Base-by-base conservation (phyloP, 805 yeast species). In the Ogataea thermomethanolica region DNA sequence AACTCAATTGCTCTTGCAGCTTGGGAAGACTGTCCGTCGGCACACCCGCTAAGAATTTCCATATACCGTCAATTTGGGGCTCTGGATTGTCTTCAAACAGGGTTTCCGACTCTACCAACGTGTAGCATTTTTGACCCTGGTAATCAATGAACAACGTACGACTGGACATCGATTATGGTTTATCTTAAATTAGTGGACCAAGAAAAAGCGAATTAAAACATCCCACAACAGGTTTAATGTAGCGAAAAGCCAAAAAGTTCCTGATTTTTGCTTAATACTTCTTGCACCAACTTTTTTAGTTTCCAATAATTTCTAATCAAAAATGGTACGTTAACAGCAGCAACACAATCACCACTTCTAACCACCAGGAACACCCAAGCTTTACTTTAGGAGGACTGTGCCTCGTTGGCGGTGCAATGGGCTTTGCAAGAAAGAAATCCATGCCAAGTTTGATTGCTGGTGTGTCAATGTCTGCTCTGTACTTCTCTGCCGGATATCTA, bases 371-470 rank as follows among this genome's bases (percentile, higher is more conserved):
- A 44, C 62, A 58, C 29, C 62, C 62, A 45, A 49, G 53, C 25
- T 53, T 38, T 20, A 49, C 58, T 36, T 43, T 58, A 36, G 54
- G 58, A 28, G 61, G 56, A 13, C 39, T 63, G 13, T 46, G 64
- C 7, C 41, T 62, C 8, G 33, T 51, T 44, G 67, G 67, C 17
- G 66, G 66, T 23, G 31, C 54, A 20, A 50, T 57, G 51, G 67
- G 65, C 3, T 63, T 54, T 38, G 48, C 52, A 39, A 78, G 79
- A 37, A 83, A 84, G 52, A 76, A 82, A 9, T 85, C 95, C 2
- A 56, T 81, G 26, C 95, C 95, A 15, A 87, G 96, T 0, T 70
- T 90, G 39, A 65, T 78, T 34, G 95, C 91, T 1, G 97, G 97
- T 28, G 48, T 76, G 8, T 62, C 79, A 1, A 67, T 84, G 47